Evolutionary conservation across 305 asterid genomes (phyloP).

Genomic region (Fraxinus albicans): DNA sequence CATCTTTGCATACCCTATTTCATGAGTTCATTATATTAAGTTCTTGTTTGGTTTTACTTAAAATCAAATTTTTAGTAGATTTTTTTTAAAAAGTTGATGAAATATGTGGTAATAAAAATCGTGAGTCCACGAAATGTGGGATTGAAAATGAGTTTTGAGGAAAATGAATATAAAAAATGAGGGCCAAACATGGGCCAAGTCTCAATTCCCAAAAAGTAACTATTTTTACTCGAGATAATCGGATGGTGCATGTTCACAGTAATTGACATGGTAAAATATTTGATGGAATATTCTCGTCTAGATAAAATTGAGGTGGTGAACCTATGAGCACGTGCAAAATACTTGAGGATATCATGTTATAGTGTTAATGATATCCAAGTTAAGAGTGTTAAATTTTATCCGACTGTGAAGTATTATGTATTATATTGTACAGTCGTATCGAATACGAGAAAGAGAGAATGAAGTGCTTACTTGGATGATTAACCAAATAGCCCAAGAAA

Average conservation of each 20-base stretch:
- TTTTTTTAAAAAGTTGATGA: neutral
- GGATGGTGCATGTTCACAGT: neutral
- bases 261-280: neutral
- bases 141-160: neutral
- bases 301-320: neutral
- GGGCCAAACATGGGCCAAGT: neutral
- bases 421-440: neutral
- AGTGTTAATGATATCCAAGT: neutral
- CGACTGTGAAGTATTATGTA: too few species aligned
- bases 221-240: neutral
- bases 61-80: neutral
- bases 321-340: neutral
- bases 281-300: neutral
- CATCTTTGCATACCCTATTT: neutral
- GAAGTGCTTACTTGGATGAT: slow-evolving; percentile 59
- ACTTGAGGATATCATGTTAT: neutral
- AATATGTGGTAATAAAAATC: neutral
- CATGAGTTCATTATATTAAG: neutral
- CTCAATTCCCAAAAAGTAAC: neutral
- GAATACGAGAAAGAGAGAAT: neutral
- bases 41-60: neutral
- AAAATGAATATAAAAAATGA: neutral
- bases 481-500: slow-evolving; percentile 81
- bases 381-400: neutral
- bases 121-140: neutral